Base-by-base conservation (phyloP, 106 monocot genomes). In the Acorus calamus region DNA sequence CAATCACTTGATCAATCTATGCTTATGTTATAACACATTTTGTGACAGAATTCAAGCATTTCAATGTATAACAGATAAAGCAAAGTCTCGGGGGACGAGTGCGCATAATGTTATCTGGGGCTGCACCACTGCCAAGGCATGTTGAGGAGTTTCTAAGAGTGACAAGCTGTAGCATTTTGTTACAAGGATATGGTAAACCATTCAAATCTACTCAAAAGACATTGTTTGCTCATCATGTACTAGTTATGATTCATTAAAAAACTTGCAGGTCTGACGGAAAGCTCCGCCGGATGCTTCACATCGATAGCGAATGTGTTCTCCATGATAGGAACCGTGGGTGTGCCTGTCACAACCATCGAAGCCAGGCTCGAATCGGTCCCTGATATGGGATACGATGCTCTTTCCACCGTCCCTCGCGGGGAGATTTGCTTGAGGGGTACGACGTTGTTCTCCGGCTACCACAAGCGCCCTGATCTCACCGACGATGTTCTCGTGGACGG, bases 111-210 rank as follows among this genome's bases (percentile, higher is more conserved):
- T 51, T 96, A 61, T 90, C 94, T 44, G 94, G 94, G 58, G 90
- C 94, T 53, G 94, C 94, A 52, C 94, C 94, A 45, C 49, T 96
- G 11, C 82, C 90, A 8, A 78, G 46, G 50, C 90, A 96, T 53
- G 60, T 96, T 11, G 94, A 96, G 66, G 94, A 90, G 75, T 96
- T 96, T 64, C 61, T 96, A 62, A 76, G 94, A 55, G 94, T 96
- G 57, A 77, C 78, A 46, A 80, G 78, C 62, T 80, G 94, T 74
- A 82, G 94, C 56, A 57, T 80, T 14, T 61, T 96, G 11, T 46
- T 87, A 69, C 94, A 96, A 74, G 94, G 94, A 87, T 96, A 96
- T 70, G 94, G 94, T 89, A 87, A 2, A 46, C 12, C 41, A 28
- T 53, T n/a, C 3, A 66, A 48, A 8, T 14, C 14, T 56, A 12